A percentile compares a stretch with the other conserved stretches of the same genome.
These are phyloP conservation scores for Lichtheimia ramosa DNA, from an alignment of 371 early-diverging fungal genomes.

Conservation along the genomic window DNA sequence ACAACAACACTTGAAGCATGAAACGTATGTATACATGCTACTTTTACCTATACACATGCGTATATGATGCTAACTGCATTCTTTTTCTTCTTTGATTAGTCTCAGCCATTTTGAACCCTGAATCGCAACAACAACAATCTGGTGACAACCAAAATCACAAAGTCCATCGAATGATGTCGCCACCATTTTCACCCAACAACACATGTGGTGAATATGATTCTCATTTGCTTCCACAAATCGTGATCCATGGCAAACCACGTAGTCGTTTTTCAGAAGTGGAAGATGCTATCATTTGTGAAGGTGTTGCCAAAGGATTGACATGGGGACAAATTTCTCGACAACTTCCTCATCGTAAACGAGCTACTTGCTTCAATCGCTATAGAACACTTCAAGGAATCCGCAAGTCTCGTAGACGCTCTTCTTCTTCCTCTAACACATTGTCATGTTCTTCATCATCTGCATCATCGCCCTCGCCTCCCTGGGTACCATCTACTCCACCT, in stretches of 20 bases:
- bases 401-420: constrained; percentile 38
- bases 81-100: constrained; percentile 19
- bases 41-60: neutral
- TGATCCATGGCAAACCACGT: constrained; percentile 39
- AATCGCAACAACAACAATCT: constrained; percentile 12
- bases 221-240: constrained; percentile 3
- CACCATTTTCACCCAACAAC: constrained; percentile 33
- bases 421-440: neutral
- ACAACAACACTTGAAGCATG: constrained; percentile 18
- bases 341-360: constrained; percentile 53
- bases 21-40: constrained; percentile 36
- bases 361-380: constrained; percentile 53
- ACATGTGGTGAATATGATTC: constrained; percentile 1
- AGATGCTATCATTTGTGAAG: constrained; percentile 50
- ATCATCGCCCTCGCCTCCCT: constrained; percentile 9
- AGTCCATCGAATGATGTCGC: constrained; percentile 25
- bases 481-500: constrained; percentile 13
- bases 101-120: constrained; percentile 47
- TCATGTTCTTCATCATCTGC: neutral
- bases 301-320: constrained; percentile 47
- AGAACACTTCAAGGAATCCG: constrained; percentile 50
- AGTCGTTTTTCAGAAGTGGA: constrained; percentile 50
- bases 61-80: neutral
- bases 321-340: constrained; percentile 55
- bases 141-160: neutral